phyloP scores from a whole-genome alignment of 257 asterid genomes.

The Datura wrightii region DNA sequence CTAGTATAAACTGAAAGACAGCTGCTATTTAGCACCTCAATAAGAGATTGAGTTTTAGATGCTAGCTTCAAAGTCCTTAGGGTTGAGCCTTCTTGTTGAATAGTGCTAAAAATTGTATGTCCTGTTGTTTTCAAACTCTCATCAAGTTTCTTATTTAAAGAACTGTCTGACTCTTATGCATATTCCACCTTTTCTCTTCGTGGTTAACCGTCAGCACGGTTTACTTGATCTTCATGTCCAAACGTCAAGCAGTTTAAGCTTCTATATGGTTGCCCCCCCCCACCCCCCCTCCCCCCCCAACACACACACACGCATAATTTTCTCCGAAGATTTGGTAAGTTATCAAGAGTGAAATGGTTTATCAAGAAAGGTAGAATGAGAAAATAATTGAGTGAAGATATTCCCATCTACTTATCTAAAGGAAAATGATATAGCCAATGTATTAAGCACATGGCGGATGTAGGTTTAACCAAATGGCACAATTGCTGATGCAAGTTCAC shows the following conservation, averaged over 20 bases:
- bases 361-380: neutral
- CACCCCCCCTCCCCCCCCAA: neutral
- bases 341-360: slow-evolving; percentile 1
- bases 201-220: neutral
- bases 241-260: slow-evolving; percentile 1
- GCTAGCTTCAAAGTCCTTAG: neutral
- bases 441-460: neutral
- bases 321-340: neutral
- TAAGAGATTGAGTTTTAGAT: neutral
- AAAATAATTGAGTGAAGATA: neutral
- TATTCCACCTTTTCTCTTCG: neutral
- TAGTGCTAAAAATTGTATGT: neutral
- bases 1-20: neutral
- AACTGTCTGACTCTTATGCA: neutral
- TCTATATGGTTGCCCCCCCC: neutral
- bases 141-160: neutral
- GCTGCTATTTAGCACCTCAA: neutral
- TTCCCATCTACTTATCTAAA: neutral
- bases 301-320: neutral
- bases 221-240: slow-evolving; percentile 15
- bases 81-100: neutral
- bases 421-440: neutral
- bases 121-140: slow-evolving; percentile 15
- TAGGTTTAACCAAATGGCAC: slow-evolving; percentile 28
- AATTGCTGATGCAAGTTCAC: slow-evolving; percentile 30